Evolutionary conservation across 306 rosid genomes (phyloP).

Genomic region (Cucumis melo): DNA sequence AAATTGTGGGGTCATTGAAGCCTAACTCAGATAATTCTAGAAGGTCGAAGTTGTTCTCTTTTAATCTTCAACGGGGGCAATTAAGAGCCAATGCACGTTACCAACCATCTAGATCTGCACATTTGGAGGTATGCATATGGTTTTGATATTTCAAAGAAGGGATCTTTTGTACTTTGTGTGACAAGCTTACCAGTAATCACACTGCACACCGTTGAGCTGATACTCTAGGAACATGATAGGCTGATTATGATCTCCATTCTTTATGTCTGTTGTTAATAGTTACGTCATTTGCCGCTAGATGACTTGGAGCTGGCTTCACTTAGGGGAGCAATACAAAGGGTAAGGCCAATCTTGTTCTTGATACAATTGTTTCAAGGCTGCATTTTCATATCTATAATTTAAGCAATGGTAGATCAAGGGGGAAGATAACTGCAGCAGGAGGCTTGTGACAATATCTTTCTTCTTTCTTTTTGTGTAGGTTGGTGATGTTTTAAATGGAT

Average conservation of each 20-base stretch:
- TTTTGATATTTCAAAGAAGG: conserved; percentile 1
- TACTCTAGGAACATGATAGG: not conserved
- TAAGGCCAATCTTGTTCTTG: conserved; percentile 18
- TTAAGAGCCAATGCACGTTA: conserved; percentile 48
- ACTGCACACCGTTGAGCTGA: not conserved
- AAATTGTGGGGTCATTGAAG: conserved; percentile 62
- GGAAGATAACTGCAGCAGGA: not conserved
- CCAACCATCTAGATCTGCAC: conserved; percentile 65
- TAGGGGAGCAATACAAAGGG: conserved; percentile 82
- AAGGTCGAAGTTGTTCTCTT: conserved; percentile 42
- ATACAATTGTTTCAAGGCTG: not conserved
- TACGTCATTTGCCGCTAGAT: conserved; percentile 73
- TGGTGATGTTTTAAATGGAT: not conserved
- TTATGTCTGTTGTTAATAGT: conserved; percentile 23
- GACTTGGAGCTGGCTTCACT: conserved; percentile 89
- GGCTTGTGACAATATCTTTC: not conserved
- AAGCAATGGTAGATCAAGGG: not conserved
- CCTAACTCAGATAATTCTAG: conserved; percentile 35
- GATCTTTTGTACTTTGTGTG: conserved; percentile 7
- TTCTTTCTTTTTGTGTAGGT: not conserved
- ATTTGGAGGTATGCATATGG: conserved; percentile 59
- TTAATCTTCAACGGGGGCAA: conserved; percentile 77
- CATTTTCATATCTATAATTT: not conserved
- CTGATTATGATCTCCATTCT: not conserved
- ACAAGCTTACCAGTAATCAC: not conserved